Evolutionary conservation across 164 flowering plant genomes (phyloP), one percentile per base, ranked within the genome.

Genomic region (Cinnamomum micranthum): DNA sequence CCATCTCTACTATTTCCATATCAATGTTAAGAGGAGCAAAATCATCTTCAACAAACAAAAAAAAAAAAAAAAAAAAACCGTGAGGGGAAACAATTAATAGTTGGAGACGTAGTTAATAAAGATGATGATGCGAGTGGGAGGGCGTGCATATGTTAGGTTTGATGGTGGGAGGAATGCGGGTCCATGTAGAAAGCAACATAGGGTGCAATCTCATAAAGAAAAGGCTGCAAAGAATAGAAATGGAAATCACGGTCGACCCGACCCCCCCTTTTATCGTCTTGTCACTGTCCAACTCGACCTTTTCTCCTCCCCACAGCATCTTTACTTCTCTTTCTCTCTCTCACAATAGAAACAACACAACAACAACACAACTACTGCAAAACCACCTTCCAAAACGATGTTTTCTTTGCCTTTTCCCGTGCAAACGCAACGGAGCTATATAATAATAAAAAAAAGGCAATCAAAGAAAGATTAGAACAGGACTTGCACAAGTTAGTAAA

Each of bases 211-310:
- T 62, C 20, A 11, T 65, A 24, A 22, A 24, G 27, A 58, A 77
- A 51, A 73, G 73, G 82, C 82, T 83, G 83, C 75, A 76, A 67
- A 70, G 80, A 74, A 77, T 67, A 68, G 80, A 79, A 80, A 79
- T 80, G 74, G 80, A 78, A 79, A 80, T 68, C 75, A 77, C 75
- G 75, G 75, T 68, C 62, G 47, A 15, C 71, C 71, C 60, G 52
- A 15, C 73, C 71, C 63, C n/a, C 70, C 51, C 73, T 81, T 77
- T 65, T 68, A 25, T 76, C 79, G 84, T 77, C 73, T 69, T 79
- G 81, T 82, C 84, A 75, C 69, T 55, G 65, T 84, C 84, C 47
- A 80, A 41, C 72, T 11, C 71, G 55, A 35, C 47, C 50, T 75
- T 78, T 76, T 74, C 52, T 71, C 78, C 65, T 66, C 76, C 62